Conservation (phyloP, 228 moss, liverwort and hornwort genomes). For the Sphagnum magellanicum region DNA sequence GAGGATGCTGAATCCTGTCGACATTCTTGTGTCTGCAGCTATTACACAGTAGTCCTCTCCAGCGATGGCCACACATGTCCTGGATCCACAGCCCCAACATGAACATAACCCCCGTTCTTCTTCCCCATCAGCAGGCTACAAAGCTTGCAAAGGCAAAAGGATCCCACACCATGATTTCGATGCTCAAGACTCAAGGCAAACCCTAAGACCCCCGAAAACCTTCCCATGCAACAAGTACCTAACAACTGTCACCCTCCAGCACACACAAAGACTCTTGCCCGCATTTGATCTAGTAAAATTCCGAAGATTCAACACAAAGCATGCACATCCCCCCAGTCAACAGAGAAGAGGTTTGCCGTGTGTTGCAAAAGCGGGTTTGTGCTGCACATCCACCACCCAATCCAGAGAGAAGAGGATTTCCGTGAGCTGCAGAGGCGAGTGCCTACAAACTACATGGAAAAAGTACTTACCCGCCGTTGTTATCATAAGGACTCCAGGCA, state of each 20-base stretch:
- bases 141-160: neutral
- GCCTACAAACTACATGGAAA: neutral
- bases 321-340: neutral
- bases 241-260: neutral
- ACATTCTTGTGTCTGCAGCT: constrained; percentile 93
- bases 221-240: neutral
- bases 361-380: neutral
- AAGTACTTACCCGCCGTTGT: constrained; percentile 70
- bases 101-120: constrained; percentile 3
- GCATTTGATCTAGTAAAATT: neutral
- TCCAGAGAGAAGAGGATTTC: neutral
- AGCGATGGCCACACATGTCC: constrained; percentile 94
- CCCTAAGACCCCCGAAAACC: neutral
- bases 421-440: neutral
- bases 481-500: constrained; percentile 93
- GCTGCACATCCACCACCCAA: neutral
- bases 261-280: neutral
- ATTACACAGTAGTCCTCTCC: constrained; percentile 91
- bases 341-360: neutral
- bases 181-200: neutral
- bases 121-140: neutral
- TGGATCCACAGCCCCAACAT: constrained; percentile 10
- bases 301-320: neutral
- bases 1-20: constrained; percentile 89
- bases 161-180: neutral